These are phyloP conservation scores for Conringia planisiliqua DNA, from an alignment of 345 rosid genomes.

Conservation along the genomic window DNA sequence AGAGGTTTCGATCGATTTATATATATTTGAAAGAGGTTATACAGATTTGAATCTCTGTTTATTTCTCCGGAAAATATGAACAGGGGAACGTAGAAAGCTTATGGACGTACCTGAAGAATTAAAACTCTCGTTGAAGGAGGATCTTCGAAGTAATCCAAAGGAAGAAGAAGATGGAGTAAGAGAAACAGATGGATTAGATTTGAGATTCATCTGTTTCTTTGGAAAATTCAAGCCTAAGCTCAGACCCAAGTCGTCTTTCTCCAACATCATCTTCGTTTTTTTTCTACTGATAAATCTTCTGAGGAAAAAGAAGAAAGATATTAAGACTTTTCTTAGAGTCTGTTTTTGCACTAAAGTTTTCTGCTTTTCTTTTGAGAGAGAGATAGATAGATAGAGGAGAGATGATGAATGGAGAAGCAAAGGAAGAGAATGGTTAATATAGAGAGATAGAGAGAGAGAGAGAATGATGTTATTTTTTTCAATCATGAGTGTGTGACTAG, in stretches of 20 bases:
- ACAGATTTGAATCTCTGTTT: neutral
- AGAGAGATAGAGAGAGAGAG: conserved; percentile 21
- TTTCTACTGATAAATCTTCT: neutral
- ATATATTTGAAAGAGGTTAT: neutral
- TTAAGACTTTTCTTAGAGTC: conserved; percentile 5
- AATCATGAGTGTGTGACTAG: conserved; percentile 51
- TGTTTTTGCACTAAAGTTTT: conserved; percentile 6
- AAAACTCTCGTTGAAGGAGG: conserved; percentile 55
- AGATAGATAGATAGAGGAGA: conserved; percentile 15
- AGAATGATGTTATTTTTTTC: conserved; percentile 8
- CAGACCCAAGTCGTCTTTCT: conserved; percentile 81
- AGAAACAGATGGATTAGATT: conserved; percentile 42
- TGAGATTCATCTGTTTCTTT: conserved; percentile 57
- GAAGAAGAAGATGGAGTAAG: conserved; percentile 40
- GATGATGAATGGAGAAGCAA: conserved; percentile 18
- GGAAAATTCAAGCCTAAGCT: conserved; percentile 68
- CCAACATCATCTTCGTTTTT: conserved; percentile 45
- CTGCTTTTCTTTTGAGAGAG: conserved; percentile 7
- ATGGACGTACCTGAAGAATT: conserved; percentile 45
- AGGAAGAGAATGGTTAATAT: conserved; percentile 41
- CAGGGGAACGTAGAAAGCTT: conserved; percentile 16
- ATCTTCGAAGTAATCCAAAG: conserved; percentile 37
- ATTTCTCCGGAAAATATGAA: conserved; percentile 22
- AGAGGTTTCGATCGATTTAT: neutral
- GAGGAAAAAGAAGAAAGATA: neutral